These are phyloP conservation scores for Lepidium aucheri DNA, from an alignment of 345 rosid genomes.

Conservation along the genomic window DNA sequence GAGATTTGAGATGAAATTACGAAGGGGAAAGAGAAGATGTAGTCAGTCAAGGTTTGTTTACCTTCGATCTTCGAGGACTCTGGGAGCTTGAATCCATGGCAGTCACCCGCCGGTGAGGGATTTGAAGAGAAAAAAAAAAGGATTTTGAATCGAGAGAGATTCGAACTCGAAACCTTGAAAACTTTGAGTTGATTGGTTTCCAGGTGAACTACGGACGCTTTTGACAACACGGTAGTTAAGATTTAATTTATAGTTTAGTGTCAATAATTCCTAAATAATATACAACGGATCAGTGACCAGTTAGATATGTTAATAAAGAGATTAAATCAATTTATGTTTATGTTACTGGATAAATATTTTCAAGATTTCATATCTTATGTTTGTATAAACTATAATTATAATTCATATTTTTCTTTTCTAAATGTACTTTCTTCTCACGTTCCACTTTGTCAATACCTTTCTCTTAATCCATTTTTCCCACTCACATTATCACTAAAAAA, in stretches of 20 bases:
- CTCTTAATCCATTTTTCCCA: too few relatives aligned
- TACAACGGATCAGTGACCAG: too few relatives aligned
- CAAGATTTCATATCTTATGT: too few relatives aligned
- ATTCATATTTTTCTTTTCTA: too few relatives aligned
- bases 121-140: neutral
- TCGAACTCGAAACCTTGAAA: neutral
- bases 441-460: too few relatives aligned
- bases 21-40: neutral
- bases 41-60: neutral
- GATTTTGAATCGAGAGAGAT: accelerated
- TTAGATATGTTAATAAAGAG: too few relatives aligned
- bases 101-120: conserved; percentile 14
- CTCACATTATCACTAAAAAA: too few relatives aligned
- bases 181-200: neutral
- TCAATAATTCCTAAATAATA: too few relatives aligned
- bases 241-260: neutral
- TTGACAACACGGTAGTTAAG: accelerated
- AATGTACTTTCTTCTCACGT: too few relatives aligned
- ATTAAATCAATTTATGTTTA: too few relatives aligned
- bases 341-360: too few relatives aligned
- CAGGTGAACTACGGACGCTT: neutral
- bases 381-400: too few relatives aligned
- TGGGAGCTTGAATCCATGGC: conserved; percentile 24
- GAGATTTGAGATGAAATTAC: neutral
- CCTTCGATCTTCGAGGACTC: conserved; percentile 7